Conservation (phyloP, 2,329 filamentous ascomycete species). For the Tolypocladium ophioglossoides region DNA sequence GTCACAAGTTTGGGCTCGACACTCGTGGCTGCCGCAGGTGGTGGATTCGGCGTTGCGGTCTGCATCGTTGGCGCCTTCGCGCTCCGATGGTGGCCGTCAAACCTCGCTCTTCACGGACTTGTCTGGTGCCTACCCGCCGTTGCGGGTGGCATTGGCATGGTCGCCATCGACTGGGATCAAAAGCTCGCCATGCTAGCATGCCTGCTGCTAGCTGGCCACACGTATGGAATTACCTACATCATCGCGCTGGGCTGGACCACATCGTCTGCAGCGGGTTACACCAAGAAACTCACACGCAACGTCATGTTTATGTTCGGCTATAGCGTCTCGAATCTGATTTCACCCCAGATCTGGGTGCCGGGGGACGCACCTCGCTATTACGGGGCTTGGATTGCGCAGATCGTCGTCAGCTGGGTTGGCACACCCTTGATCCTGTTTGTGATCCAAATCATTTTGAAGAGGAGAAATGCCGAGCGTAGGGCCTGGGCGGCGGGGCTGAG, state of each 20-base stretch:
- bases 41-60: not conserved
- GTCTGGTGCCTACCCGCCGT: not conserved
- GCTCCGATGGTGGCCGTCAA: not conserved
- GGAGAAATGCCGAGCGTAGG: not conserved
- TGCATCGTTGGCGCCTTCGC: not conserved
- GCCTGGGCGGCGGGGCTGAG: not conserved
- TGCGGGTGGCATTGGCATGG: not conserved
- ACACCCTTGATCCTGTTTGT: not conserved
- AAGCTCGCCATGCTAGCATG: not conserved
- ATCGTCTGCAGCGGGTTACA: slow-evolving; percentile 25
- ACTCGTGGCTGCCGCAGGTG: not conserved
- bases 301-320: slow-evolving; percentile 28
- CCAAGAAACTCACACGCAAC: slow-evolving; percentile 31
- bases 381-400: slow-evolving; percentile 5
- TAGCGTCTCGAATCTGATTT: slow-evolving; percentile 22
- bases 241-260: slow-evolving; percentile 7
- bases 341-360: slow-evolving; percentile 24
- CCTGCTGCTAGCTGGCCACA: not conserved
- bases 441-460: not conserved
- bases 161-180: not conserved
- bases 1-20: not conserved
- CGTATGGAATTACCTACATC: not conserved
- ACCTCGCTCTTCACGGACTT: not conserved
- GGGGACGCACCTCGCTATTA: slow-evolving; percentile 16
- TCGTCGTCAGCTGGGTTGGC: not conserved